phyloP scores from a whole-genome alignment of 2,329 filamentous ascomycete species.

The Trichothecium roseum region DNA sequence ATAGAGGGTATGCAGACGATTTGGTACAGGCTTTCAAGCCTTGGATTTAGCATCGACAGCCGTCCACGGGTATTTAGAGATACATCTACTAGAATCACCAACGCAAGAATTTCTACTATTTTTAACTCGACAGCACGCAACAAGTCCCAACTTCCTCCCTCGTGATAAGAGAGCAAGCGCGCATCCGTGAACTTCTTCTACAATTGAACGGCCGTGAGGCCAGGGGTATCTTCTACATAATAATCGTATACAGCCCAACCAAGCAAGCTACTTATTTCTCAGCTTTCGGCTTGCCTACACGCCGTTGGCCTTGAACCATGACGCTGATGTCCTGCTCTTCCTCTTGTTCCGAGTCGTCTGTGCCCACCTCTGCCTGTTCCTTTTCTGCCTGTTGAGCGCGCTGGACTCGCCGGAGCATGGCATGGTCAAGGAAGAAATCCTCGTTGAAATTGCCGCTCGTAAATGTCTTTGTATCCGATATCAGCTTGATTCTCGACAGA shows the following conservation, averaged over 20 bases:
- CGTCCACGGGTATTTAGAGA: constrained; percentile 20
- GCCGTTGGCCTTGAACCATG: too few relatives aligned
- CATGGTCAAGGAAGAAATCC: constrained; percentile 46
- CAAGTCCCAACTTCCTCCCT: too few relatives aligned
- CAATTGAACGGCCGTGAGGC: too few relatives aligned
- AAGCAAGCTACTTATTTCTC: too few relatives aligned
- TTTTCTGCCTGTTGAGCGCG: constrained; percentile 35
- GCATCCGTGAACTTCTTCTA: too few relatives aligned
- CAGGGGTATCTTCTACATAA: too few relatives aligned
- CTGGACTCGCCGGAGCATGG: constrained; percentile 47
- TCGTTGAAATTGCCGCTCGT: constrained; percentile 21
- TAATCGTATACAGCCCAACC: too few relatives aligned
- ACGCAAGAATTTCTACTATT: constrained; percentile 4
- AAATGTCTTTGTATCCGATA: too few relatives aligned
- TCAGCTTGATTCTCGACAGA: too few relatives aligned
- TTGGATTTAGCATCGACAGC: constrained; percentile 56
- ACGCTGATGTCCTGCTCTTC: constrained; percentile 13
- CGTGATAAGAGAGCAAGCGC: too few relatives aligned
- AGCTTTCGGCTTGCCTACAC: too few relatives aligned
- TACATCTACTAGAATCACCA: too few relatives aligned
- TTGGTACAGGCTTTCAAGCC: constrained; percentile 6
- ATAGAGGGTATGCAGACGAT: constrained; percentile 17
- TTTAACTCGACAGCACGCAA: neutral
- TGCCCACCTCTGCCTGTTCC: constrained; percentile 29
- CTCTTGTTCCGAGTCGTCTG: constrained; percentile 13